Evolutionary conservation across 257 asterid species (phyloP), one percentile per base, ranked within the genome.

Genomic region (Primulina eburnea): DNA sequence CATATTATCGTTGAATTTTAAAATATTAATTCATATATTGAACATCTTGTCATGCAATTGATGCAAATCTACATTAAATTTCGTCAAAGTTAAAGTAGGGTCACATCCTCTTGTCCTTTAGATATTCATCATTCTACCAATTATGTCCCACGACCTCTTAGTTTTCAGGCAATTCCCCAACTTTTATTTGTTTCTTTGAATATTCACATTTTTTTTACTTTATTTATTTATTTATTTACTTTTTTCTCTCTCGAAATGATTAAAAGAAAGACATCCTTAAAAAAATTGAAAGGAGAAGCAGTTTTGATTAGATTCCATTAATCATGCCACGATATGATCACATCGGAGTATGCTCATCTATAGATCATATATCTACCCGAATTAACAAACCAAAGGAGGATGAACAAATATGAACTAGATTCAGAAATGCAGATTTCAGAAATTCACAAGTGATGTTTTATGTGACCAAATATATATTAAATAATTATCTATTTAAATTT

Each of bases 81-180:
- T 77, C 71, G 77, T 76, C 75, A 81, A 86, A 83, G 75, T 67
- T 65, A 47, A 53, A 65, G 74, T 83, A 74, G 81, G 81, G 66
- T 67, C 84, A 71, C 64, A 40, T 38, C 66, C 67, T 72, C 67
- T 72, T 59, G 71, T 75, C 60, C 74, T 82, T 75, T 80, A 76
- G 35, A 78, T 66, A 75, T 74, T 78, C 84, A 80, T 75, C 53
- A 43, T 43, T 43, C 79, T 65, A 63, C 78, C 43, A 63, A 59
- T 69, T 69, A 70, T 76, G 84, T 74, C 77, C 88, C 83, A 75
- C 70, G 35, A 47, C 77, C 65, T 59, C 65, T 73, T 72, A 63
- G 47, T 80, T 76, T 79, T 72, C 4, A 53, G 72, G 75, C 85
- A 82, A 62, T 32, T 26, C 70, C 2, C 65, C 14, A 28, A 69